Evolutionary conservation across 2,329 filamentous ascomycete genomes (phyloP).

Genomic region (Phyllosticta citribraziliensis): DNA sequence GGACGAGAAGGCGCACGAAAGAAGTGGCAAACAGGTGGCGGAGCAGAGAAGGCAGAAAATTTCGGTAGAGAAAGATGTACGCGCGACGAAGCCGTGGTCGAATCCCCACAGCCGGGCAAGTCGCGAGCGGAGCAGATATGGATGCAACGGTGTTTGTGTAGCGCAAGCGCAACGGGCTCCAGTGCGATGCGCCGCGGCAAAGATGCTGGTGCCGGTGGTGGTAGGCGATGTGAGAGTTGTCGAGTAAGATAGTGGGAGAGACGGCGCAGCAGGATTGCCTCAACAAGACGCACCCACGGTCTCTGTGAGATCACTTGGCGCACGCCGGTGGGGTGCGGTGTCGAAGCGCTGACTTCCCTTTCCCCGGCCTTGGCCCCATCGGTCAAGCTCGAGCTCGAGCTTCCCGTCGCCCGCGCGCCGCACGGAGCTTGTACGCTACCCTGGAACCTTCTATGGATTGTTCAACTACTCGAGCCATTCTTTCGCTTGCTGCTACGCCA

Average conservation of each 20-base stretch:
- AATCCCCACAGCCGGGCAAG: not conserved
- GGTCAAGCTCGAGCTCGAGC: too few species aligned
- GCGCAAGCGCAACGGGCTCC: not conserved
- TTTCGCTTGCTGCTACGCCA: not conserved
- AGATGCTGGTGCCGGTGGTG: not conserved
- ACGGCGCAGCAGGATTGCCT: not conserved
- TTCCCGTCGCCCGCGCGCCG: too few species aligned
- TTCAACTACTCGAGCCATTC: not conserved
- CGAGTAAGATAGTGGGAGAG: not conserved
- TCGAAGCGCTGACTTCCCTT: not conserved
- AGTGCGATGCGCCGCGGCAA: not conserved
- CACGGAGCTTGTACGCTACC: too few species aligned
- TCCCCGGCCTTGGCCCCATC: not conserved
- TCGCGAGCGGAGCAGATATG: not conserved
- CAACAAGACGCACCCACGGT: not conserved
- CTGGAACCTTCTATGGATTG: too few species aligned
- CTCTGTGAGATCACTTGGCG: not conserved
- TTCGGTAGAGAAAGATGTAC: not conserved
- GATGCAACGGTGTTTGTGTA: not conserved
- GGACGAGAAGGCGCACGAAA: not conserved
- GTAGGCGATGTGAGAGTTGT: too few species aligned
- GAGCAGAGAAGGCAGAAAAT: not conserved
- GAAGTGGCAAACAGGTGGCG: not conserved
- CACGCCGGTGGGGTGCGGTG: not conserved
- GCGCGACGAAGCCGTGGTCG: not conserved